Conservation (phyloP, 495 filamentous ascomycete genomes). For the Pseudotulostoma volvatum region DNA sequence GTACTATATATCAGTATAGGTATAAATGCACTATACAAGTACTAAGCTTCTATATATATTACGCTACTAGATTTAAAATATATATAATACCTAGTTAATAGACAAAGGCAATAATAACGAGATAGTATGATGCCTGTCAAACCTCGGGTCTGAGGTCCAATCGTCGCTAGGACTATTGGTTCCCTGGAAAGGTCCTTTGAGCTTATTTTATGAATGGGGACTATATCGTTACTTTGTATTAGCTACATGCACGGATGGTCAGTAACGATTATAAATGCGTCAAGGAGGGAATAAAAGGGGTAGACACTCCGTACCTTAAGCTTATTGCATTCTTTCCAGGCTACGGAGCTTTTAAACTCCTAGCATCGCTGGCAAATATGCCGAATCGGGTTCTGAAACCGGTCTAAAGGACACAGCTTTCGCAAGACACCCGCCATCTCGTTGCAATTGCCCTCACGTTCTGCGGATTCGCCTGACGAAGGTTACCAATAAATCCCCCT, state of each 20-base stretch:
- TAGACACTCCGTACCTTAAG: neutral
- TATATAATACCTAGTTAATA: too few species aligned
- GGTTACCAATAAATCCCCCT: neutral
- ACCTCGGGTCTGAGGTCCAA: too few species aligned
- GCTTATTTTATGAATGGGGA: too few species aligned
- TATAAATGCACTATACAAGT: too few species aligned
- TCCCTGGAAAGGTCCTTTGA: too few species aligned
- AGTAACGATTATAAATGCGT: neutral
- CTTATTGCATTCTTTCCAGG: neutral
- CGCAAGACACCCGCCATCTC: neutral
- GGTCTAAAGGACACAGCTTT: neutral
- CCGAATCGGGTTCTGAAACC: neutral
- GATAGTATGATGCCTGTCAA: too few species aligned
- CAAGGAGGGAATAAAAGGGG: too few species aligned
- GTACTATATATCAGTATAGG: too few species aligned
- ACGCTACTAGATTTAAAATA: too few species aligned
- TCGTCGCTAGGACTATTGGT: too few species aligned
- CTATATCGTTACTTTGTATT: neutral
- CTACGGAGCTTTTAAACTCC: neutral
- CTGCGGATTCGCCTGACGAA: neutral
- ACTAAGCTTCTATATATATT: too few species aligned
- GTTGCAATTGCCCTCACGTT: neutral
- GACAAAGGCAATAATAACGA: too few species aligned
- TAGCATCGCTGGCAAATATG: neutral
- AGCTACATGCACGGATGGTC: neutral